phyloP scores from a whole-genome alignment of 352 stramenopile species.

The Pythium aristosporum region DNA sequence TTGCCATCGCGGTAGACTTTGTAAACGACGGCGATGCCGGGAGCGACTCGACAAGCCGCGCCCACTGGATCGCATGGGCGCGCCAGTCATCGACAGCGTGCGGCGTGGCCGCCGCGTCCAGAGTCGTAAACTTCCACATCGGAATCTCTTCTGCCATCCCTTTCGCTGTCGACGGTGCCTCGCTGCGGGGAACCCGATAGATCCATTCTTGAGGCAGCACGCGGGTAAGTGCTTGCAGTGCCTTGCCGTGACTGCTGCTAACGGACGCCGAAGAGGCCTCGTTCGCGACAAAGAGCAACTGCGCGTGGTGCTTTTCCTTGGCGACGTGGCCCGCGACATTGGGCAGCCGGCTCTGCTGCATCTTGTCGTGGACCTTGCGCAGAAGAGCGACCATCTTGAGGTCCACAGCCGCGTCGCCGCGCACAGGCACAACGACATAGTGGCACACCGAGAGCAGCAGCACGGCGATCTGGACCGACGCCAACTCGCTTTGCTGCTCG shows the following conservation, averaged over 20 bases:
- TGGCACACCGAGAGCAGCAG: constrained; percentile 76
- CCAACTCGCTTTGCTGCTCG: constrained; percentile 65
- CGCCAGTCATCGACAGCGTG: constrained; percentile 5
- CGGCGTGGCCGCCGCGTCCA: constrained; percentile 1
- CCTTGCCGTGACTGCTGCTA: background rate
- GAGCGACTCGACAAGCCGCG: constrained; percentile 15
- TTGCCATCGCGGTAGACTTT: background rate
- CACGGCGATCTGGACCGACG: constrained; percentile 60
- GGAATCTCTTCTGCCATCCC: background rate
- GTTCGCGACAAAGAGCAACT: constrained; percentile 64
- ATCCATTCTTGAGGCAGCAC: constrained; percentile 34
- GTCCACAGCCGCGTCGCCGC: constrained; percentile 45
- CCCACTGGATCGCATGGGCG: constrained; percentile 11
- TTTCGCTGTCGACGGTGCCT: background rate
- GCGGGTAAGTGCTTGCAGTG: constrained; percentile 32
- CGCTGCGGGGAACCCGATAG: background rate
- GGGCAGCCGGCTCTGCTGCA: constrained; percentile 54
- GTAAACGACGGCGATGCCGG: constrained; percentile 22
- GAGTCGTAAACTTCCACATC: constrained; percentile 14
- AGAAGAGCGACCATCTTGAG: constrained; percentile 45
- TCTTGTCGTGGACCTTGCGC: constrained; percentile 46
- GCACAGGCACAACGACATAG: constrained; percentile 60
- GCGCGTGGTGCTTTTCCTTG: constrained; percentile 52
- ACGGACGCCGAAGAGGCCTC: constrained; percentile 11
- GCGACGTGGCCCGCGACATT: constrained; percentile 49